Evolutionary conservation across 257 asterid genomes (phyloP), one percentile per base, ranked within the genome.

Genomic region (Thymus mandschuricus): DNA sequence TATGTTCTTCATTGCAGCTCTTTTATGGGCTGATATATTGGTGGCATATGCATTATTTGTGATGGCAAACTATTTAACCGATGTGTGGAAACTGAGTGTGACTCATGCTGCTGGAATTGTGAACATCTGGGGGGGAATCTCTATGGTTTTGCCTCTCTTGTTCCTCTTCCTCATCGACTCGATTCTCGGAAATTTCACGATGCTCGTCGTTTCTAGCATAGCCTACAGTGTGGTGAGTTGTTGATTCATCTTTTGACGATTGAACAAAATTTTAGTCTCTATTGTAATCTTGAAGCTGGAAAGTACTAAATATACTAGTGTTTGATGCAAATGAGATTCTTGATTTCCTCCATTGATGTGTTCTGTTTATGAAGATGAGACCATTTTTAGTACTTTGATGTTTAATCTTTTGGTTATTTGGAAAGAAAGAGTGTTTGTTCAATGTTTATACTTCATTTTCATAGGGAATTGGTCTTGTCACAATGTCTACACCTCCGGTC

Each of bases 401-500:
- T 34, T 34, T 34, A 34, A 1, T 33, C n/a, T n/a, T n/a, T n/a
- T n/a, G n/a, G n/a, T n/a, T n/a, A n/a, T n/a, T n/a, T n/a, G n/a
- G n/a, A n/a, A n/a, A n/a, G n/a, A n/a, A n/a, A n/a, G n/a, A n/a
- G n/a, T 21, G 21, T 21, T 21, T 21, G 21, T 21, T 34, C 38
- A 4, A 4, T 34, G 38, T 34, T 34, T 34, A 34, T 5, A 41
- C 46, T 41, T 41, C 5, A 35, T 15, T 33, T 9, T 71, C 6
- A 43, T 70, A 85, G 93, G 93, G 90, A 0, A 75, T 87, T 74
- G 80, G 76, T 3, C 76, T 87, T 4, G 43, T 87, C 27, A 27
- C 84, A 0, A 68, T 87, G 88, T 88, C 92, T 8, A 82, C 84
- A 0, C 91, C 89, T 3, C 86, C 87, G 0, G 83, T 79, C 21